Evolutionary conservation across 805 yeast species (phyloP), one percentile per base, ranked within the genome.

Genomic region (Hanseniaspora jakobsenii): DNA sequence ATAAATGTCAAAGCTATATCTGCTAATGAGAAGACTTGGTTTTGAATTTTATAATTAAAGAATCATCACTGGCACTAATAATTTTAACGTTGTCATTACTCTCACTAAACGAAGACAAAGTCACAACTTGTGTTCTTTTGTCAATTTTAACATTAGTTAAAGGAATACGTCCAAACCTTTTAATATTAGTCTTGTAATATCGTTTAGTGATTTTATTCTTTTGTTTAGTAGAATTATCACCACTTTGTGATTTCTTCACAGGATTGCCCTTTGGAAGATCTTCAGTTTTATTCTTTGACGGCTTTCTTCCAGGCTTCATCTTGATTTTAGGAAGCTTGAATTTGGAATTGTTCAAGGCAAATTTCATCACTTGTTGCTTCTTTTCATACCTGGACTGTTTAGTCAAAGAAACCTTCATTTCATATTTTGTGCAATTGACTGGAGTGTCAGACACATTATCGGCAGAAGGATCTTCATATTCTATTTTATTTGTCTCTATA

Each of bases 141-240:
- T 19, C n/a, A n/a, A 45, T 38, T 18, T 38, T 45, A 3, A 45
- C 44, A 34, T 34, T 39, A 2, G 48, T 29, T 16, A 38, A 34
- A 5, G 48, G 44, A 6, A 45, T 14, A 9, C 31, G 21, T 17
- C 48, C 48, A 23, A 38, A 39, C 26, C 38, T 38, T 12, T 18
- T 28, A n/a, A 38, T 12, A 13, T 34, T 22, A 6, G 48, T 27
- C 17, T 32, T 45, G 16, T 42, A 42, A 29, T 36, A 38, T n/a
- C 17, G 22, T 28, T 31, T 24, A 30, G 19, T n/a, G n/a, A n/a
- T n/a, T n/a, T n/a, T n/a, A n/a, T n/a, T n/a, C n/a, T n/a, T n/a
- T n/a, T n/a, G n/a, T n/a, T n/a, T n/a, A n/a, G n/a, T n/a, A n/a
- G n/a, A n/a, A n/a, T n/a, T n/a, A n/a, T n/a, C n/a, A n/a, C n/a